Percentiles rank a stretch among this genome's conserved stretches.
Evolutionary conservation across 2,329 filamentous ascomycete species (phyloP).

Genomic region (Fusarium secorum): DNA sequence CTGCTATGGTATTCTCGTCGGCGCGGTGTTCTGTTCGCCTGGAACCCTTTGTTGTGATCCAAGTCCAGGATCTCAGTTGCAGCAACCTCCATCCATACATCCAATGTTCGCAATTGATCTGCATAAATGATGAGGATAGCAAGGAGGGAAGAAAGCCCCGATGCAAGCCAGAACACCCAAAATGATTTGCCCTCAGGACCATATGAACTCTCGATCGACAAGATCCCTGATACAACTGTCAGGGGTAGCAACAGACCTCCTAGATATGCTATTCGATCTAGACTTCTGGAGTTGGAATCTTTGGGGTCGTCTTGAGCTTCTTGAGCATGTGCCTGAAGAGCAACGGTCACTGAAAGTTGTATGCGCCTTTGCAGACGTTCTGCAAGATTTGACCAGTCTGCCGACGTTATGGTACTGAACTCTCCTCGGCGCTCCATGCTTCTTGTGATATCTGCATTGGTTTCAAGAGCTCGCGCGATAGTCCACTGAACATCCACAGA

Average conservation of each 20-base stretch:
- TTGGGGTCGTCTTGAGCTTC: constrained; percentile 15
- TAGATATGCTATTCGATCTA: constrained; percentile 59
- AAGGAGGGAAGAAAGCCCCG: constrained; percentile 49
- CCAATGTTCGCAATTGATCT: constrained; percentile 55
- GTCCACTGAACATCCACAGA: constrained; percentile 30
- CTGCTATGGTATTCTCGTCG: constrained; percentile 29
- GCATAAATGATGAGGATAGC: constrained; percentile 57
- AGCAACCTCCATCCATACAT: constrained; percentile 57
- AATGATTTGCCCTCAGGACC: constrained; percentile 52
- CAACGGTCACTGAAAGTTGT: constrained; percentile 28
- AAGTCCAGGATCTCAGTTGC: constrained; percentile 39
- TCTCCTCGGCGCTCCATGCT: constrained; percentile 30
- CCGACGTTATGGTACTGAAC: constrained; percentile 14
- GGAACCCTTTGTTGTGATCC: constrained; percentile 28
- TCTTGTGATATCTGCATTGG: constrained; percentile 37
- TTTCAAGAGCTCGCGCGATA: constrained; percentile 37
- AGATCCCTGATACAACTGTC: constrained; percentile 56
- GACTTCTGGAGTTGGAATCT: constrained; percentile 50
- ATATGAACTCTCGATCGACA: constrained; percentile 57
- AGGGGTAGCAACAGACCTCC: constrained; percentile 59
- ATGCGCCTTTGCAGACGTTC: constrained; percentile 36
- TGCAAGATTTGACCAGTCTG: constrained; percentile 36
- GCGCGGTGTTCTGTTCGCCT: constrained; percentile 41
- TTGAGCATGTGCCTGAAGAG: constrained; percentile 2
- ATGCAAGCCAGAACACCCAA: constrained; percentile 59